Evolutionary conservation across 73 alveolate species (phyloP), one percentile per base, ranked within the genome.

Genomic region (Blepharisma stoltei): DNA sequence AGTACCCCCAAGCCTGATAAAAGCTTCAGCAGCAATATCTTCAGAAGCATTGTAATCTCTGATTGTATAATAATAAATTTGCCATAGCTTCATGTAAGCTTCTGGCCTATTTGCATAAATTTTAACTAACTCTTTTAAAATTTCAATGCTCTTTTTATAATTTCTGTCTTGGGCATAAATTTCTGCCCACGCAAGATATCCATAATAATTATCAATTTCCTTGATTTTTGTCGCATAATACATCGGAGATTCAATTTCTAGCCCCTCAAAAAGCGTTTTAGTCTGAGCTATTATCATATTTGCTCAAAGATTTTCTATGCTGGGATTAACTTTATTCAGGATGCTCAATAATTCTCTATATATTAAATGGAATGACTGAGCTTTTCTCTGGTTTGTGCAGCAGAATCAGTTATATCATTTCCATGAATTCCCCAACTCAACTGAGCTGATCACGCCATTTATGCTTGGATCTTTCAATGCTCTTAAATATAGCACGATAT

Each of bases 131-230:
- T 87, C 94, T n/a, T 67, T 77, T 23, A 87, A 48, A 18, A 87
- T 84, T 20, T 76, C 55, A 9, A 41, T 55, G n/a, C 86, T 87
- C 6, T 80, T 77, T 8, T 78, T 54, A 21, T 50, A 47, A 2
- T 55, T 55, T 18, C 78, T 60, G 4, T 49, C 37, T 14, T 65
- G 41, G 6, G 78, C 7, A 54, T 87, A 87, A 5, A 83, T 52
- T 27, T 87, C 94, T 0, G 89, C 80, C 88, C 89, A 87, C 5
- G 94, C 94, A 5, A 87, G 41, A 71, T 87, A 87, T 27, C 94
- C 94, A 2, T 73, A 14, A 54, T 87, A 87, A 21, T 49, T 25
- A 44, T 78, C 82, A 2, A 55, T 6, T 43, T 83, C 46, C 55
- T 87, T 70, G 41, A 87, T 54, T 50, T 71, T 68, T 9, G 77